Conservation (phyloP, 2,329 filamentous ascomycete genomes). For the Ascocoryne sarcoides region DNA sequence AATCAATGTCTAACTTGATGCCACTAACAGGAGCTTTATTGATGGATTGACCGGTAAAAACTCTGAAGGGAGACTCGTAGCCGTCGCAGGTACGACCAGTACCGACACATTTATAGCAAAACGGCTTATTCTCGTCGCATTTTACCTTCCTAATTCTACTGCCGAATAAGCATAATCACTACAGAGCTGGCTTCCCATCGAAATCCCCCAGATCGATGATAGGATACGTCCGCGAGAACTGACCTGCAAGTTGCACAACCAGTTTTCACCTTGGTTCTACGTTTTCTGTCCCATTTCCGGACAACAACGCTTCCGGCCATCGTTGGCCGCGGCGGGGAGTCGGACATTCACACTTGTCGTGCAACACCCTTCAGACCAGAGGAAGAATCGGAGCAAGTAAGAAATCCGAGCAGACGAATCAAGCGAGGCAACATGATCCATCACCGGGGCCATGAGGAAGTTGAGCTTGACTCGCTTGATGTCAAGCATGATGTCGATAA, state of each 20-base stretch:
- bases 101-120: constrained; percentile 24
- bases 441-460: constrained; percentile 10
- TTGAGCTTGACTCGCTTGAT: constrained; percentile 10
- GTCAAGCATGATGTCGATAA: too few species aligned
- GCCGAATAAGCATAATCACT: constrained; percentile 19
- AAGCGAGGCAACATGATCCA: constrained; percentile 15
- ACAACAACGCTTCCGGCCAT: constrained; percentile 21
- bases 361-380: constrained; percentile 16
- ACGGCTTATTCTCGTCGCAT: constrained; percentile 22
- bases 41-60: constrained; percentile 19
- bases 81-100: constrained; percentile 36
- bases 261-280: constrained; percentile 33
- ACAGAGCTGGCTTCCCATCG: constrained; percentile 9
- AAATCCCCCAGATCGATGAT: constrained; percentile 13
- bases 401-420: constrained; percentile 24
- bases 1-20: constrained; percentile 16
- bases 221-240: constrained; percentile 20
- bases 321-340: constrained; percentile 7
- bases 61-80: constrained; percentile 33
- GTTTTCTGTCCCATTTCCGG: constrained; percentile 24
- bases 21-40: constrained; percentile 13
- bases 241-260: constrained; percentile 37
- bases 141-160: constrained; percentile 38
- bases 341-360: constrained; percentile 10
- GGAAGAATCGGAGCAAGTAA: constrained; percentile 17